Evolutionary conservation across 192 early-diverging fungal species (phyloP).

Genomic region (Glomus cerebriforme): DNA sequence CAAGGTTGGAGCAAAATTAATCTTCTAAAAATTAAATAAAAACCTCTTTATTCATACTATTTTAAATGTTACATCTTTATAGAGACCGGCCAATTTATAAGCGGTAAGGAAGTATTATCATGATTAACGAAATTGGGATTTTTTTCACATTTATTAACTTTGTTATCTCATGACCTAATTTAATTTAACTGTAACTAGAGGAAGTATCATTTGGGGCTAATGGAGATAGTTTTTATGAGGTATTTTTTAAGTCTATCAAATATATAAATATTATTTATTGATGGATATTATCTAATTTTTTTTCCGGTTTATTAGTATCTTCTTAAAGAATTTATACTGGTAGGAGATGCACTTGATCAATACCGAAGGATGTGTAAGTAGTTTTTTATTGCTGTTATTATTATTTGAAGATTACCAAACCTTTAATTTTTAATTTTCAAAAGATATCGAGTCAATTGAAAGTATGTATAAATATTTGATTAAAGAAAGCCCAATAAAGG

Average conservation of each 20-base stretch:
- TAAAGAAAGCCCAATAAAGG: constrained; percentile 2
- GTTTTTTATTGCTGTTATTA: too few relatives aligned
- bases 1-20: background rate
- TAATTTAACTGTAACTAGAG: constrained; percentile 8
- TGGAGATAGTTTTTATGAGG: constrained; percentile 65
- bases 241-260: constrained; percentile 23
- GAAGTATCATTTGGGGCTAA: constrained; percentile 50
- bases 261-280: background rate
- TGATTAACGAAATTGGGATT: too few relatives aligned
- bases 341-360: constrained; percentile 18
- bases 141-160: too few relatives aligned
- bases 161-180: too few relatives aligned
- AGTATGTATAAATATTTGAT: constrained; percentile 41
- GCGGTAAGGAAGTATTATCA: background rate
- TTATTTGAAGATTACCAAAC: background rate
- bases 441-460: constrained; percentile 37
- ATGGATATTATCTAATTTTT: background rate
- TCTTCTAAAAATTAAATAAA: too few relatives aligned
- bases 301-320: constrained; percentile 48
- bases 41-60: too few relatives aligned
- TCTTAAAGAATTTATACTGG: constrained; percentile 55
- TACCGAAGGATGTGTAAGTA: constrained; percentile 17
- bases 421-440: background rate
- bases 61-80: too few relatives aligned
- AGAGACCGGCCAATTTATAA: too few relatives aligned